phyloP scores from a whole-genome alignment of 306 rosid genomes.

The Citrullus amarus region DNA sequence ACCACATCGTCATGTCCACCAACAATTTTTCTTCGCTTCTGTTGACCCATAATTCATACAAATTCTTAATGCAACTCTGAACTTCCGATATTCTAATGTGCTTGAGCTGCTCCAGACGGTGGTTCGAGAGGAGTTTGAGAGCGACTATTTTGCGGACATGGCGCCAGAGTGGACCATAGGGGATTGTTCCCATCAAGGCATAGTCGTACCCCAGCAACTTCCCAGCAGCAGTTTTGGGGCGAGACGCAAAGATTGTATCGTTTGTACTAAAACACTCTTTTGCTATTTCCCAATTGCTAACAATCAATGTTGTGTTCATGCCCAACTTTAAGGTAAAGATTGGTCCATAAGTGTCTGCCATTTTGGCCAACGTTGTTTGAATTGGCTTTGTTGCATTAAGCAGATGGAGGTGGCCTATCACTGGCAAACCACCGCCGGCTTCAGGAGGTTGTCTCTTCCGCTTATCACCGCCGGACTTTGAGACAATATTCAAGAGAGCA shows the following conservation, averaged over 20 bases:
- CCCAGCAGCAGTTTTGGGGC: not conserved
- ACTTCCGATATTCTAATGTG: conserved; percentile 11
- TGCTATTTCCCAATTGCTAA: conserved; percentile 33
- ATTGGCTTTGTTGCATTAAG: not conserved
- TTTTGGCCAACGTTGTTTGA: not conserved
- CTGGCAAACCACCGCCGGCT: conserved; percentile 11
- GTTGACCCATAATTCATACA: not conserved
- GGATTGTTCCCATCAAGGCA: conserved; percentile 13
- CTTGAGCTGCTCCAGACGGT: not conserved
- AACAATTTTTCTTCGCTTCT: conserved; percentile 13
- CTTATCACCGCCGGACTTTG: not conserved
- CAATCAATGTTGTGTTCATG: conserved; percentile 16
- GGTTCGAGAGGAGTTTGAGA: conserved; percentile 11
- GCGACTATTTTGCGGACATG: conserved; percentile 13
- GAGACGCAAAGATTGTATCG: conserved; percentile 17
- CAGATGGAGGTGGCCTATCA: conserved; percentile 21
- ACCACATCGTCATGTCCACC: not conserved
- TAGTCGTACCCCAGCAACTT: conserved; percentile 6
- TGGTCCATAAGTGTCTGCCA: not conserved
- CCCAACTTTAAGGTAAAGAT: conserved; percentile 27
- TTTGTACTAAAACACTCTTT: conserved; percentile 38
- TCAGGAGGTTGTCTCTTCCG: not conserved
- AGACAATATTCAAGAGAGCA: not conserved
- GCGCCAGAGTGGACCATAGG: conserved; percentile 21
- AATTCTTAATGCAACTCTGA: not conserved